Evolutionary conservation across 2,329 filamentous ascomycete genomes (phyloP).

Genomic region (Colletotrichum graminicola): DNA sequence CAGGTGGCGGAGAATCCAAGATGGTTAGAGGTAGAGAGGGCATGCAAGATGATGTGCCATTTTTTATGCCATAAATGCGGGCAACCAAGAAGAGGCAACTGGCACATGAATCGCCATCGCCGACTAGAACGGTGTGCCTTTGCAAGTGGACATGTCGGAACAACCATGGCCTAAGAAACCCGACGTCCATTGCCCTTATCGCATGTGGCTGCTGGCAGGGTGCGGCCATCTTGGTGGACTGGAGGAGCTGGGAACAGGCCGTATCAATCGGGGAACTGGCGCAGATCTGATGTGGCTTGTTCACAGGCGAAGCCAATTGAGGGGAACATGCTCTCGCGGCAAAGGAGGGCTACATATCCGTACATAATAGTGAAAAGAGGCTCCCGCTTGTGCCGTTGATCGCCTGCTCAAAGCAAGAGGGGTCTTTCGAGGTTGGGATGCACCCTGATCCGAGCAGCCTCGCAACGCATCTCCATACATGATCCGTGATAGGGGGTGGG

Average conservation of each 20-base stretch:
- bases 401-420: slow-evolving; percentile 9
- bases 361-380: slow-evolving; percentile 6
- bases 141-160: slow-evolving; percentile 30
- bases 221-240: slow-evolving; percentile 23
- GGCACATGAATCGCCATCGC: slow-evolving; percentile 38
- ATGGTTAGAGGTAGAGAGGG: slow-evolving; percentile 24
- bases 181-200: slow-evolving; percentile 1
- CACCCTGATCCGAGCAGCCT: slow-evolving; percentile 26
- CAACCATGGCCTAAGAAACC: slow-evolving; percentile 26
- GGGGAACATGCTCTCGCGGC: slow-evolving; percentile 37
- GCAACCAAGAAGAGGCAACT: slow-evolving; percentile 35
- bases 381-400: slow-evolving; percentile 37
- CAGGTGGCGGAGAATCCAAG: slow-evolving; percentile 19
- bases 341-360: slow-evolving; percentile 22
- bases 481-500: slow-evolving; percentile 37
- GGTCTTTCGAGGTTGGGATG: slow-evolving; percentile 30
- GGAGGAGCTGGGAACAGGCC: slow-evolving; percentile 26
- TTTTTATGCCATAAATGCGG: slow-evolving; percentile 45
- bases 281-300: slow-evolving; percentile 37
- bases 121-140: slow-evolving; percentile 13
- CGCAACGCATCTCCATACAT: slow-evolving; percentile 33
- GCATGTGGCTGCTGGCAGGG: slow-evolving; percentile 15
- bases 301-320: slow-evolving; percentile 28
- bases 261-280: slow-evolving; percentile 8
- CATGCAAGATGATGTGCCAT: slow-evolving; percentile 42